Percentiles rank a stretch among this genome's conserved stretches.
phyloP scores from a whole-genome alignment of 805 yeast species.

The Saccharomycopsis amapae region DNA sequence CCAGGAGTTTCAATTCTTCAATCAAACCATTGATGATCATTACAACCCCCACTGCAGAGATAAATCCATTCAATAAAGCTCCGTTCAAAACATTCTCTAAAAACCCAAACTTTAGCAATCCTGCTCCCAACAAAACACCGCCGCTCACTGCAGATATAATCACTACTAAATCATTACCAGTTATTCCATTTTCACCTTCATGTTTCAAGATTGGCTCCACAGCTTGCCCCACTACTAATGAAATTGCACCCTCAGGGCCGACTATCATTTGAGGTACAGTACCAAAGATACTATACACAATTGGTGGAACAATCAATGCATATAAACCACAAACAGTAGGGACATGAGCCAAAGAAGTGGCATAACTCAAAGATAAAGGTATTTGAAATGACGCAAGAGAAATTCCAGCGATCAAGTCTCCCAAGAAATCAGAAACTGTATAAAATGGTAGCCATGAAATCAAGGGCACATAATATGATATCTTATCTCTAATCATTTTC shows the following conservation, averaged over 20 bases:
- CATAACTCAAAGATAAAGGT: conserved; percentile 68
- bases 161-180: conserved; percentile 51
- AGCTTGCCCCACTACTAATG: conserved; percentile 74
- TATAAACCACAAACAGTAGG: conserved; percentile 76
- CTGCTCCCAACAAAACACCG: conserved; percentile 59
- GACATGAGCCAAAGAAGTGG: conserved; percentile 76
- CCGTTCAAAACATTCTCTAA: conserved; percentile 74
- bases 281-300: conserved; percentile 71
- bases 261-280: conserved; percentile 85
- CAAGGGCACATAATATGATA: conserved; percentile 63
- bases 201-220: conserved; percentile 49
- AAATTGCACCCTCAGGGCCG: conserved; percentile 88
- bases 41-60: conserved; percentile 77
- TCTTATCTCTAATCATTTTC: conserved; percentile 22
- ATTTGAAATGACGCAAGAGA: conserved; percentile 88
- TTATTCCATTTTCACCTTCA: conserved; percentile 27
- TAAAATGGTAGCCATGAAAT: conserved; percentile 61
- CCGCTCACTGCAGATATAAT: conserved; percentile 74
- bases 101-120: conserved; percentile 79
- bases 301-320: conserved; percentile 70
- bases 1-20: conserved; percentile 61
- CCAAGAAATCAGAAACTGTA: conserved; percentile 31
- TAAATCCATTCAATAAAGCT: conserved; percentile 72
- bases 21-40: conserved; percentile 74
- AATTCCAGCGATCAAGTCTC: conserved; percentile 77